These are phyloP conservation scores for Aspergillus neotritici DNA, from an alignment of 2,329 filamentous ascomycete species.

Conservation along the genomic window DNA sequence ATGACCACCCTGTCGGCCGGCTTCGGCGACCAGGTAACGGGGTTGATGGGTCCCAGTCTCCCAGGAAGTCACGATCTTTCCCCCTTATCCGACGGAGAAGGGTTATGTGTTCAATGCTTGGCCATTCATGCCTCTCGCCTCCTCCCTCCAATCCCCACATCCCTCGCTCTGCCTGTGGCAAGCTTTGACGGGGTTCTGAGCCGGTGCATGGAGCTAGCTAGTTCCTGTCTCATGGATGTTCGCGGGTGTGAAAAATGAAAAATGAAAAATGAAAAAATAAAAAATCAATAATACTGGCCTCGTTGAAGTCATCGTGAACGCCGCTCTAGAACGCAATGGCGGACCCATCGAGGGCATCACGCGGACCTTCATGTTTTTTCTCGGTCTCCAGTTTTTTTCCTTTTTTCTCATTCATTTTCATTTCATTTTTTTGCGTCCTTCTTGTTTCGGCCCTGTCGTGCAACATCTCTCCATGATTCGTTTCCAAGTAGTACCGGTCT, in stretches of 20 bases:
- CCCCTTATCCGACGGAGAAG: not conserved
- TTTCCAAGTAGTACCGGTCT: not conserved
- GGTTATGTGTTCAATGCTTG: constrained; percentile 5
- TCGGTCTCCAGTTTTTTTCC: constrained; percentile 5
- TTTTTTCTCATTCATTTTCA: not conserved
- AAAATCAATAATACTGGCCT: not conserved
- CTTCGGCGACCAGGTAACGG: constrained; percentile 9
- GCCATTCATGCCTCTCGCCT: constrained; percentile 6
- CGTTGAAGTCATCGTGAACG: constrained; percentile 24
- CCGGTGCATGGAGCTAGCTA: constrained; percentile 8
- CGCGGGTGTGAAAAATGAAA: constrained; percentile 1
- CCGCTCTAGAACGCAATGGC: constrained; percentile 15
- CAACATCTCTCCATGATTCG: not conserved
- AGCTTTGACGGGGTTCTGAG: constrained; percentile 9
- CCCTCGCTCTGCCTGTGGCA: constrained; percentile 8
- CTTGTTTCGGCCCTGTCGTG: constrained; percentile 10
- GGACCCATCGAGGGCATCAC: constrained; percentile 20
- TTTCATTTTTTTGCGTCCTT: not conserved
- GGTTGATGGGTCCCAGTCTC: too few species aligned
- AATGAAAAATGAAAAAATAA: too few species aligned
- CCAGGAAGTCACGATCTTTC: constrained; percentile 9
- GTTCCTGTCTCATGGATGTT: constrained; percentile 21
- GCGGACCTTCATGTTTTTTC: constrained; percentile 17
- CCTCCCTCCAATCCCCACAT: not conserved
- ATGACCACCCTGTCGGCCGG: constrained; percentile 11